phyloP scores from a whole-genome alignment of 441 rosid genomes.

The Populus tomentosa region DNA sequence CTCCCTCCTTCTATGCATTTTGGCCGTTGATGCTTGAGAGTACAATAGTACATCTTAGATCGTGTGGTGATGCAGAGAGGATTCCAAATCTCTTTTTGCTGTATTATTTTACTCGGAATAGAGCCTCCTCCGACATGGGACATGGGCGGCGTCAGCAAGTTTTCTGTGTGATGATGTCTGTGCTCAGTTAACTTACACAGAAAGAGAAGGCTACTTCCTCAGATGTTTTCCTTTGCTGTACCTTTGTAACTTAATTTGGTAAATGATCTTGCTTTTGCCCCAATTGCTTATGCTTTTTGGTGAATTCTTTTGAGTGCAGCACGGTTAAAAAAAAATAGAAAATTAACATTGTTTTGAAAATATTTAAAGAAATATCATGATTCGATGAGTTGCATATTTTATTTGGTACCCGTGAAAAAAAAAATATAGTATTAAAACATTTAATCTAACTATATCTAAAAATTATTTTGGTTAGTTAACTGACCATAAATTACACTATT shows the following conservation, averaged over 20 bases:
- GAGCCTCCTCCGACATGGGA: background rate
- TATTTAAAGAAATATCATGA: no score
- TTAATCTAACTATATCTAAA: no score
- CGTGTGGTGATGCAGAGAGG: background rate
- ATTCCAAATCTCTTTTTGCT: background rate
- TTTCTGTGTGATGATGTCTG: background rate
- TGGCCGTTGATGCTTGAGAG: background rate
- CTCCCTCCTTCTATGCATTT: background rate
- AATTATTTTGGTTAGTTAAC: no score
- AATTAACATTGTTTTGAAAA: no score
- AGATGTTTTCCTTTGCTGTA: background rate
- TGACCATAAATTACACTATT: no score
- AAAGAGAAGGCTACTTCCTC: background rate
- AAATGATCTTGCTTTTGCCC: no score
- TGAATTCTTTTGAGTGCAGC: no score
- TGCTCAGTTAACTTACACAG: background rate
- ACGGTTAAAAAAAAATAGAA: no score
- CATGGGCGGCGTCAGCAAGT: background rate
- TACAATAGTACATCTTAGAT: background rate
- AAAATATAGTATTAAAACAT: no score
- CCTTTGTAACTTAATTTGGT: background rate
- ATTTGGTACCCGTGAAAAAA: no score
- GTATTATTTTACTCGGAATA: background rate
- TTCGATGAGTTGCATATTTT: fast-evolving
- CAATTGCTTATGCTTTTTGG: no score